phyloP scores from a whole-genome alignment of 306 rosid genomes.

The Leucaena leucocephala region DNA sequence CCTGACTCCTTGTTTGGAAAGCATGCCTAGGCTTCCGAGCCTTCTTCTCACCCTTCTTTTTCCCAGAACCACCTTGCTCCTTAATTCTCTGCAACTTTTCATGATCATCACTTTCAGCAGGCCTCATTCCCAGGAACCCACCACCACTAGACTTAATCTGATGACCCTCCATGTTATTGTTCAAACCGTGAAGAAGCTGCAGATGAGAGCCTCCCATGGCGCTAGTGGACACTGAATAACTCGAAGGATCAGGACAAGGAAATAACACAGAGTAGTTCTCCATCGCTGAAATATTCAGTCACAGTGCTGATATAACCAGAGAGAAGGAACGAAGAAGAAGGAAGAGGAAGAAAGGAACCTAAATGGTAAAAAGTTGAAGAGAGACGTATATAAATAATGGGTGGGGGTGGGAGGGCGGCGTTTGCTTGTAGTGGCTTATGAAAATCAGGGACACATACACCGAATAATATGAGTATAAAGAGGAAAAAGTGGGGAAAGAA shows the following conservation, averaged over 20 bases:
- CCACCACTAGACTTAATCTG: conserved; percentile 33
- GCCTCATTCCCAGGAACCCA: conserved; percentile 48
- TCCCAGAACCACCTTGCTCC: neutral
- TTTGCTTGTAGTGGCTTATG: neutral
- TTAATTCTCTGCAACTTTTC: neutral
- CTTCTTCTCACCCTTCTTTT: conserved; percentile 28
- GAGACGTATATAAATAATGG: conserved; percentile 20
- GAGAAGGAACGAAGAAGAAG: too few relatives aligned
- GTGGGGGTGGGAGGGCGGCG: conserved; percentile 40
- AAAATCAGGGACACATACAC: conserved; percentile 32
- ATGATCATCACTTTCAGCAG: neutral
- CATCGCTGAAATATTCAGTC: conserved; percentile 33
- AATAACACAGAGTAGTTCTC: conserved; percentile 63
- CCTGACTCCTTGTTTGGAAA: conserved; percentile 78
- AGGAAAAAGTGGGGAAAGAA: neutral
- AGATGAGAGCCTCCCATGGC: conserved; percentile 21
- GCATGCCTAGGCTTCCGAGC: conserved; percentile 64
- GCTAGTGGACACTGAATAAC: conserved; percentile 31
- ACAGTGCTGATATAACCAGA: neutral
- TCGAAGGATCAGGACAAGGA: conserved; percentile 48
- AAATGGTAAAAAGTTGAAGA: conserved; percentile 31
- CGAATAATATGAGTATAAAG: conserved; percentile 17
- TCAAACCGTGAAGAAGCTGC: conserved; percentile 8
- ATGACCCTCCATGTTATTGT: conserved; percentile 14
- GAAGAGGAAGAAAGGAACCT: neutral